Evolutionary conservation across 768 basidiomycete genomes (phyloP).

Genomic region (Fibroporia radiculosa): DNA sequence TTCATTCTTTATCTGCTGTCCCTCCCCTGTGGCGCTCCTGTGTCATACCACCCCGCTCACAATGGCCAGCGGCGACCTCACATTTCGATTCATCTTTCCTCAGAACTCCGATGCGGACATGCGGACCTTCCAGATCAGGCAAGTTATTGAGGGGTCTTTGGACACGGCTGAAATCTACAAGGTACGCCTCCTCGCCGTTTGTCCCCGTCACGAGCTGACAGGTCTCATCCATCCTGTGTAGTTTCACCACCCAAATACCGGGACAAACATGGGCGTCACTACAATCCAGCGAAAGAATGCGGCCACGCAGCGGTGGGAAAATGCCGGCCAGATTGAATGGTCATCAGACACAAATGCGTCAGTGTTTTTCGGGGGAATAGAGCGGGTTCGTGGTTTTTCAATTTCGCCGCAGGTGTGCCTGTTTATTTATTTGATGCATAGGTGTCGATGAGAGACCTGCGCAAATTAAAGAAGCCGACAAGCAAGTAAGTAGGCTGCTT

Average conservation of each 20-base stretch:
- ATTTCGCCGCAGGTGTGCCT: too few relatives aligned
- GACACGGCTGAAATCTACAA: slow-evolving; percentile 36
- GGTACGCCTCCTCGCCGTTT: slow-evolving; percentile 17
- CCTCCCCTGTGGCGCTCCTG: neutral
- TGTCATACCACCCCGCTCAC: neutral
- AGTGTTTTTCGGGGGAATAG: slow-evolving; percentile 38
- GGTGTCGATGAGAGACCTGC: slow-evolving; percentile 39
- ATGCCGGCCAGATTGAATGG: slow-evolving; percentile 50
- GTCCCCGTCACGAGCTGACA: neutral
- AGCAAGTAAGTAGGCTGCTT: slow-evolving; percentile 39
- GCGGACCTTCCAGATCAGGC: slow-evolving; percentile 37
- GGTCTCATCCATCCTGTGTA: neutral
- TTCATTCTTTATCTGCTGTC: neutral
- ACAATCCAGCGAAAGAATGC: slow-evolving; percentile 42
- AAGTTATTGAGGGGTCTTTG: slow-evolving; percentile 22
- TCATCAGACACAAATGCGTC: slow-evolving; percentile 34
- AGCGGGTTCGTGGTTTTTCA: slow-evolving; percentile 32
- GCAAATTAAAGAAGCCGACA: slow-evolving; percentile 38
- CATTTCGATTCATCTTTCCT: slow-evolving; percentile 31
- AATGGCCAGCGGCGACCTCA: slow-evolving; percentile 24
- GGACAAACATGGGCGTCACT: slow-evolving; percentile 32
- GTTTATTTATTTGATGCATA: slow-evolving; percentile 10
- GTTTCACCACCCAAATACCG: slow-evolving; percentile 30
- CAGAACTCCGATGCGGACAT: slow-evolving; percentile 25
- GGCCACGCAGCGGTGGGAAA: slow-evolving; percentile 36